Evolutionary conservation across 257 asterid genomes (phyloP), one percentile per base, ranked within the genome.

Genomic region (Capsicum chinense): DNA sequence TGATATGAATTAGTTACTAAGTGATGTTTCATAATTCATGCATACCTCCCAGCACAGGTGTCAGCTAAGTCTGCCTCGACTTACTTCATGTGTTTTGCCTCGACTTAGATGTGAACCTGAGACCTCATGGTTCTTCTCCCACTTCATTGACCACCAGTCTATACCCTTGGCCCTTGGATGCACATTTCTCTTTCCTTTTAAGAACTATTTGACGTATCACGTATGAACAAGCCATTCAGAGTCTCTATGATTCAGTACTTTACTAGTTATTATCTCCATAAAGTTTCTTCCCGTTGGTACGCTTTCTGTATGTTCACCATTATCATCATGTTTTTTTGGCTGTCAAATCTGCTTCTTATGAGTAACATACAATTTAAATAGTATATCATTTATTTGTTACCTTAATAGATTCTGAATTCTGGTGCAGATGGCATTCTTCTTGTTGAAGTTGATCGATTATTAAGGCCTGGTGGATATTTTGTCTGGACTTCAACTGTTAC

Each of bases 391-490:
- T 33, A 13, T 35, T 13, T 33, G 10, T 66, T 52, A 76, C 21
- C 81, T 26, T 52, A 14, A 76, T 52, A 52, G 21, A 21, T 42
- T 67, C 47, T 76, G 80, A 76, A 76, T 76, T 76, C 87, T 89
- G 89, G 82, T 82, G 86, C 97, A 97, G 99, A 93, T 89, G 95
- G 97, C 79, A 85, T 88, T 82, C 95, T 73, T 85, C 88, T 97
- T 87, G 84, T 89, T 84, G 99, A 97, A 92, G 99, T 92, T 5
- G 97, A 97, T 88, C 93, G 99, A 70, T 85, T 97, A 86, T 86
- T 97, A 88, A 87, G 98, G 86, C 99, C 99, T 85, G 99, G 99
- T 87, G 99, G 99, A 86, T 97, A 95, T 86, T 97, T 97, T 88
- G 99, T 97, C 90, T 97, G 99, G 99, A 97, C 99, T 64, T 95